Evolutionary conservation across 352 stramenopile genomes (phyloP), one percentile per base, ranked within the genome.

Genomic region (Pythium volutum): DNA sequence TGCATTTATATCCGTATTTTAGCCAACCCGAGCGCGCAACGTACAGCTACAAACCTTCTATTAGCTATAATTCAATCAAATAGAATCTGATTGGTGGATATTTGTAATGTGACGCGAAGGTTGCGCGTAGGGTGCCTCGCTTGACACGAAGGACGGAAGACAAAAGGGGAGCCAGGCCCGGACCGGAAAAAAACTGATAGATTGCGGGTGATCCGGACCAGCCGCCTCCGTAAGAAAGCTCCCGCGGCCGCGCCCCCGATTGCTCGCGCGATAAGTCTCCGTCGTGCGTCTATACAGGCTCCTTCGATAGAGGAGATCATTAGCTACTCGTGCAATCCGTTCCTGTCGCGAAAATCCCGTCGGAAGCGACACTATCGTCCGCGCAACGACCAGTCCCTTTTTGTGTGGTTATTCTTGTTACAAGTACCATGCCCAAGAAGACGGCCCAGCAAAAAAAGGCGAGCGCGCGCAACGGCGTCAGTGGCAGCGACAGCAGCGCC

Each of bases 101-200:
- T 29, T 33, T n/a, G 11, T 16, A 20, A 52, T 23, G 62, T 69
- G 23, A 43, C 29, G n/a, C 7, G 2, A 23, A 58, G 20, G 62
- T 69, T 36, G 43, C 38, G n/a, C 16, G 56, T 66, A 70, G 42
- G 63, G 65, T 31, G 63, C 49, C 10, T 70, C 51, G 63, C 42
- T 59, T 34, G 56, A n/a, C 29, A 26, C 50, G 27, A 36, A 55
- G 56, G 56, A 41, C 29, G 54, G 42, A 61, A 61, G 16, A n/a
- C 54, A 49, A 33, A n/a, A 45, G 42, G 42, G 54, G 31, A 59
- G 8, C 14, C 22, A 9, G 8, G 47, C 15, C 16, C 3, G 41
- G 5, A 42, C 49, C n/a, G 25, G 54, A 31, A 11, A 15, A 36
- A 36, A 61, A 61, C 42, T 61, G 41, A 46, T 45, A 52, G 54